Base-by-base conservation (phyloP, 108 stramenopile genomes). In the Fragilaria radians region DNA sequence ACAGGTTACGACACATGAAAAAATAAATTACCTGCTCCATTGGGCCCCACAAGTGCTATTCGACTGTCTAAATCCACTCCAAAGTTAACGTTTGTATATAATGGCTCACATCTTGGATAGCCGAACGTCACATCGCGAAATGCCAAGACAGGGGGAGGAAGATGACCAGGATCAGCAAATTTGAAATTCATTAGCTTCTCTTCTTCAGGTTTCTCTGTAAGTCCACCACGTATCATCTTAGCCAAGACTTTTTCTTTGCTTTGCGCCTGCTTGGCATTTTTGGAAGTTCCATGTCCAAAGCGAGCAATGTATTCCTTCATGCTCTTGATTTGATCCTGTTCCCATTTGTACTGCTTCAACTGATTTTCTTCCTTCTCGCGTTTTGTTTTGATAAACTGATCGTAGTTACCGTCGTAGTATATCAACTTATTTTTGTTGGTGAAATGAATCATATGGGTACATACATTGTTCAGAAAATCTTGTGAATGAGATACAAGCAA, bases 251-350 rank as follows among this genome's bases (percentile, higher is more conserved):
- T 83, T 77, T 94, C 89, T 59, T 89, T 88, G 31, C 73, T 76
- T 73, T 98, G 94, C 1, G 95, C 96, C 70, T 99, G 99, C 55
- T 93, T 93, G 25, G 97, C 96, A 64, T 97, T 93, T 78, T 99
- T 99, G 56, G 91, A 82, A 47, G 88, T 95, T 23, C 96, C 97
- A 66, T 98, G 97, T 24, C 99, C 99, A 72, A 98, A 99, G 17
- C 89, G 77, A 4, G 97, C 97, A 69, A 98, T 91, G 71, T 98
- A 97, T 66, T 97, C 93, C 73, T 98, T 98, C 89, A 97, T 96
- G 54, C 77, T 73, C 72, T 94, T 94, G 62, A 99, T 96, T 54
- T 90, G 81, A 57, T 95, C 95, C 76, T 99, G 95, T 66, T 99
- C 97, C 94, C 96, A 95, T 54, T 87, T 89, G 81, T 93, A 99